These are phyloP conservation scores for Lactifluus hygrophoroides DNA, from an alignment of 768 basidiomycete species.

Conservation along the genomic window DNA sequence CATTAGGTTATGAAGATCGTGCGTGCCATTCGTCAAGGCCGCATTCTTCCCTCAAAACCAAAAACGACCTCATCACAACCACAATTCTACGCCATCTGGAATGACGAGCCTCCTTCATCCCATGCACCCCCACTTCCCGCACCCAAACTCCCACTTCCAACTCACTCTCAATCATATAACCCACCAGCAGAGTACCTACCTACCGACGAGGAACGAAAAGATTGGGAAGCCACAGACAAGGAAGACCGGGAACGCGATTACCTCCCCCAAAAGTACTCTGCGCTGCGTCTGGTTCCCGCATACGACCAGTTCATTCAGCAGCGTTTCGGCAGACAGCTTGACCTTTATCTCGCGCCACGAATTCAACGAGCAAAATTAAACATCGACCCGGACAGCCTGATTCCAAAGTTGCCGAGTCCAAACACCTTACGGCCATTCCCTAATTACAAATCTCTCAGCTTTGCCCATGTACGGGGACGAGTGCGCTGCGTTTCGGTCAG, in stretches of 20 bases:
- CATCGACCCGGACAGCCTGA: slow-evolving; percentile 83
- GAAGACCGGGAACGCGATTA: slow-evolving; percentile 89
- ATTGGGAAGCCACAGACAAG: slow-evolving; percentile 75
- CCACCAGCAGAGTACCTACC: slow-evolving; percentile 96
- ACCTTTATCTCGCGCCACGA: slow-evolving; percentile 92
- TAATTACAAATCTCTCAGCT: slow-evolving; percentile 64
- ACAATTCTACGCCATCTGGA: slow-evolving; percentile 86
- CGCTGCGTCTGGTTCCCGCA: slow-evolving; percentile 85
- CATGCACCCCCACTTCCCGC: slow-evolving; percentile 87
- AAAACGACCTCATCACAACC: slow-evolving; percentile 55
- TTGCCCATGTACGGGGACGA: slow-evolving; percentile 57
- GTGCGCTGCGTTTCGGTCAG: slow-evolving; percentile 73
- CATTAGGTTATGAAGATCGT: slow-evolving; percentile 99
- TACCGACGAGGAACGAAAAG: slow-evolving; percentile 67
- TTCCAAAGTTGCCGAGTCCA: slow-evolving; percentile 92
- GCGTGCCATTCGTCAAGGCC: slow-evolving; percentile 92
- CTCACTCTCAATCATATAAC: slow-evolving; percentile 96
- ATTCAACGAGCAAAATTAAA: slow-evolving; percentile 81
- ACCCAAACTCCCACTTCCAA: slow-evolving; percentile 83
- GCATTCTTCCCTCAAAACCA: slow-evolving; percentile 85
- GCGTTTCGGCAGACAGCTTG: slow-evolving; percentile 87
- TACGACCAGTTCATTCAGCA: slow-evolving; percentile 90
- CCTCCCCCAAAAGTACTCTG: slow-evolving; percentile 76
- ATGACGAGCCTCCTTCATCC: slow-evolving; percentile 58
- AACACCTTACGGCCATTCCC: slow-evolving; percentile 92